Evolutionary conservation across 805 yeast genomes (phyloP).

Genomic region (Wickerhamiella brachini): DNA sequence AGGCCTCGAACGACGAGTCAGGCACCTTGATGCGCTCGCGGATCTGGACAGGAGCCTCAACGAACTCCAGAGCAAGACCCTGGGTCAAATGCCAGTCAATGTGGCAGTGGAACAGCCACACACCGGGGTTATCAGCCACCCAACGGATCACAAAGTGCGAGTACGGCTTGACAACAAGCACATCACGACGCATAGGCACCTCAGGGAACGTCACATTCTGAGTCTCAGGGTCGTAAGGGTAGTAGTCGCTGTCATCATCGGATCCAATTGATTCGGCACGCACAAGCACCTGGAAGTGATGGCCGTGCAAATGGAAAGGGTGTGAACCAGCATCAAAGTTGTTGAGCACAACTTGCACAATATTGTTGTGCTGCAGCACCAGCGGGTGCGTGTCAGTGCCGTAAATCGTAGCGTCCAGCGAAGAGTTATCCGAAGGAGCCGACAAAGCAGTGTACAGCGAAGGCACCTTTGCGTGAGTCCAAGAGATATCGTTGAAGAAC

Average conservation of each 20-base stretch:
- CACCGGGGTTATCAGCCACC: conserved; percentile 91
- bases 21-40: conserved; percentile 38
- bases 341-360: conserved; percentile 72
- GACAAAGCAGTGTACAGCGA: conserved; percentile 63
- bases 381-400: conserved; percentile 71
- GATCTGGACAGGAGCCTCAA: conserved; percentile 72
- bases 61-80: conserved; percentile 68
- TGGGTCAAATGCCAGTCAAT: conserved; percentile 97
- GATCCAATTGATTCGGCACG: conserved; percentile 44
- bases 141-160: conserved; percentile 79
- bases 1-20: conserved; percentile 44
- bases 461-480: conserved; percentile 73
- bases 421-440: conserved; percentile 36
- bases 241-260: conserved; percentile 38
- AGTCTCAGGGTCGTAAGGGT: conserved; percentile 40
- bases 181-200: conserved; percentile 76
- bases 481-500: conserved; percentile 83
- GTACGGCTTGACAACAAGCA: conserved; percentile 63
- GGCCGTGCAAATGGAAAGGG: conserved; percentile 97
- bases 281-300: conserved; percentile 67
- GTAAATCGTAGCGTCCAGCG: conserved; percentile 47
- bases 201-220: conserved; percentile 44
- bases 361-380: conserved; percentile 51
- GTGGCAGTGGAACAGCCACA: conserved; percentile 98
- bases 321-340: conserved; percentile 85